phyloP scores from a whole-genome alignment of 352 stramenopile genomes.

The Phytophthora pistaciae region DNA sequence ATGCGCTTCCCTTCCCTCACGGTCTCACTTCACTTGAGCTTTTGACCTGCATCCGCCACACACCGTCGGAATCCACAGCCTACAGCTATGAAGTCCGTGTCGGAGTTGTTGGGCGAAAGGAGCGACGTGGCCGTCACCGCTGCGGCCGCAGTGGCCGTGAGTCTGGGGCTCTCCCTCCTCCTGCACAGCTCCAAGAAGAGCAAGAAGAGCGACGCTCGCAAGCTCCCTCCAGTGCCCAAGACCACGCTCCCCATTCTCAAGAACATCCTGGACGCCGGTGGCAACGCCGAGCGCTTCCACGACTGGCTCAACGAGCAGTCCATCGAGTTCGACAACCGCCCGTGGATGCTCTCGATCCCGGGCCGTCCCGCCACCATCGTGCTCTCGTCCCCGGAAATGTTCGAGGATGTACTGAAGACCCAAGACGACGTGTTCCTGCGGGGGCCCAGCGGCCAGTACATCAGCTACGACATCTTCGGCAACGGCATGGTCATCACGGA shows the following conservation, averaged over 20 bases:
- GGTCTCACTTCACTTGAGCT: slow-evolving; percentile 18
- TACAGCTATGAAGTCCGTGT: slow-evolving; percentile 28
- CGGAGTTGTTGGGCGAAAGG: slow-evolving; percentile 21
- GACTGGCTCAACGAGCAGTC: slow-evolving; percentile 61
- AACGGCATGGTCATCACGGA: slow-evolving; percentile 56
- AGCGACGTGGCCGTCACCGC: slow-evolving; percentile 24
- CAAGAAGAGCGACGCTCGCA: slow-evolving; percentile 21
- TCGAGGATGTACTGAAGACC: slow-evolving; percentile 61
- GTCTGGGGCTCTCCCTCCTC: slow-evolving; percentile 37
- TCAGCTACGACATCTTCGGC: slow-evolving; percentile 66
- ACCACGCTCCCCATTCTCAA: slow-evolving; percentile 52
- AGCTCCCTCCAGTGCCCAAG: slow-evolving; percentile 34
- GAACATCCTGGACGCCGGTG: slow-evolving; percentile 40
- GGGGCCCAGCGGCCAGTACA: slow-evolving; percentile 38
- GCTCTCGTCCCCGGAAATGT: slow-evolving; percentile 39
- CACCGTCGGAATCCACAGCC: slow-evolving; percentile 6
- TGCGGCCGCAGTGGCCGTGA: slow-evolving; percentile 29
- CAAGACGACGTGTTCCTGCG: slow-evolving; percentile 80
- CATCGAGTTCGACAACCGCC: slow-evolving; percentile 38
- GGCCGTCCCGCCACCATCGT: slow-evolving; percentile 46
- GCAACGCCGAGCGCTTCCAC: slow-evolving; percentile 46
- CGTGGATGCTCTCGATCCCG: slow-evolving; percentile 52
- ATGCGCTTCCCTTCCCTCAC: background rate
- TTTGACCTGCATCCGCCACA: slow-evolving; percentile 2
- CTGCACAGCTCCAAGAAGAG: slow-evolving; percentile 29